Base-by-base conservation (phyloP, 2,329 filamentous ascomycete genomes). In the Akanthomyces dipterigenus region DNA sequence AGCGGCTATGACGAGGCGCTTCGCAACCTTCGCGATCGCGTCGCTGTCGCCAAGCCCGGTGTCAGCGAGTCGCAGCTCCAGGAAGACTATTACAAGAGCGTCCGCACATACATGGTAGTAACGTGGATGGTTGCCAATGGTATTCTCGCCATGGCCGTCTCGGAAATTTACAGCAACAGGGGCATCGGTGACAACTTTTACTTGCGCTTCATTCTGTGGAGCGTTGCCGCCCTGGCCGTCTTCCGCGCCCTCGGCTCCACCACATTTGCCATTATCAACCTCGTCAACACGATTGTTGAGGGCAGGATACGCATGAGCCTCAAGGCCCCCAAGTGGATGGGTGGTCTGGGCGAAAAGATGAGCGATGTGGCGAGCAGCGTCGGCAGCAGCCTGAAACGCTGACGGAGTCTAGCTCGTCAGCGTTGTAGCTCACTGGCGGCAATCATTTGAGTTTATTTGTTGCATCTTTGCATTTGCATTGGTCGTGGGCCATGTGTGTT, bases 41-140 rank as follows among this genome's bases (percentile, higher is more conserved):
- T 99, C 68, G 92, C 96, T 72, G 93, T 98, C 0, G 80, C 89
- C 12, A 72, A 75, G 14, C 73, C 82, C 0, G 74, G 79, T 0
- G 68, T 85, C 18, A 87, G 84, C 48, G 93, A 97, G 68, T 80
- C 84, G 0, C 95, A 98, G 76, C 77, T 92, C 76, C 95, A 99
- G 74, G 95, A 99, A 75, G 95, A 99, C 76, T 99, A 99, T 82
- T 99, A 99, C 82, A 91, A 93, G 73, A 91, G 89, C 45, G 95
- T 99, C 57, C 87, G 95, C 60, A 99, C 95, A 0, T 99, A 99
- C 85, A 96, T 99, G 88, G 95, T 99, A 14, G 87, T 96, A 48
- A 83, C 88, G 51, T 99, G 95, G 95, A 91, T 99, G 83, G 83
- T 96, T 40, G 86, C 87, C 68, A 99, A 99, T 73, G 91, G 89